Base-by-base conservation (phyloP, 2,329 filamentous ascomycete genomes). In the Cephalotrichum gorgonifer region DNA sequence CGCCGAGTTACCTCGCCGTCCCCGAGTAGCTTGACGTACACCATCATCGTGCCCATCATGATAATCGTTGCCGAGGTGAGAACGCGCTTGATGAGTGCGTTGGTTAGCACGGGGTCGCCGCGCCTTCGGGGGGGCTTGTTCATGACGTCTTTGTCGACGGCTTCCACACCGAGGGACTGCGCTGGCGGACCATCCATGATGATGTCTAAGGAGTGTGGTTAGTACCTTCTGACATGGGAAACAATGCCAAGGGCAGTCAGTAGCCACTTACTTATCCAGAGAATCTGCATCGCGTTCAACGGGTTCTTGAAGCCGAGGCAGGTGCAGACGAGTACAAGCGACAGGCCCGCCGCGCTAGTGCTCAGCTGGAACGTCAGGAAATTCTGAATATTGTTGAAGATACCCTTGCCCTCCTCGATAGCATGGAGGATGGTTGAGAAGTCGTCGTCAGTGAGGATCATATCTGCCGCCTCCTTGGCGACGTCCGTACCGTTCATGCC, bases 351-450 rank as follows among this genome's bases (percentile, higher is more conserved):
- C 20, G 94, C 93, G 63, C 89, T 96, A 44, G 93, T 98, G 66
- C 90, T 96, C 51, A 98, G 78, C 70, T 98, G 94, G 68, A 98
- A 98, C 0, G 93, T 97, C 54, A 98, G 77, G 69, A 98, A 98
- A 66, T 98, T 98, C 63, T 98, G 93, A 56, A 98, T 97, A 65
- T 98, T 98, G 76, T 93, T 95, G 69, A 98, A 98, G 57, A 98
- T 98, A 49, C 90, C 93, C 67, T 98, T 98, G 67, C 93, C 94
- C 70, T 98, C 93, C 65, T 98, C 93, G 53, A 98, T 98, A 27
- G 93, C 93, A 52, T 83, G 86, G 11, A 98, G 75, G 54, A 98
- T 98, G 5, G 88, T 93, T 0, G 85, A 87, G 63, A 94, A 93
- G 65, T 93, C 86, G 63, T 94, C 88, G 57, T 93, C 86, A 0